Evolutionary conservation across 768 basidiomycete species (phyloP), one percentile per base, ranked within the genome.

Genomic region (Rhodosporidiobolus sp.): DNA sequence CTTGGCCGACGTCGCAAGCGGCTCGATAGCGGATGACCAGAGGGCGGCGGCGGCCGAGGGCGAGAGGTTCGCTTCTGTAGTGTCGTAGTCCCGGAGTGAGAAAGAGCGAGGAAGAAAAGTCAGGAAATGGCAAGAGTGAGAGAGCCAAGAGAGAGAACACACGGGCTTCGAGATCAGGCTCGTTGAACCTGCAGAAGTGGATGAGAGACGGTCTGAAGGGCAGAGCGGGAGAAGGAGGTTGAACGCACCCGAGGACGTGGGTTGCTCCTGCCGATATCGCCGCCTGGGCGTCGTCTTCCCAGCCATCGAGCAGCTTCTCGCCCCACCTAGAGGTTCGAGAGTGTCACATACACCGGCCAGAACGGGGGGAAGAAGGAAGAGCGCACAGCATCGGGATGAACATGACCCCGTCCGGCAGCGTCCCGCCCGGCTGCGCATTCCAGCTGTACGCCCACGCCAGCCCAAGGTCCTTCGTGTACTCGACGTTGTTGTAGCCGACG

Each of bases 331-430:
- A 6, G 2, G 7, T 4, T 45, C 35, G 2, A 30, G 20, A 24
- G 0, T 2, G 3, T 4, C 19, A 4, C 26, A 4, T 30, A 43
- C 17, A 45, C 19, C 16, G n/a, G 30, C 24, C 5, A 28, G 45
- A 26, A 30, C 1, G 46, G 30, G 22, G 17, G 43, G 8, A 17
- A n/a, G 26, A 32, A 1, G 0, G 48, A n/a, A 56, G 5, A 8
- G 46, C 70, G 24, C 50, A 72, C 70, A 72, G 56, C 70, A 63
- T 63, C 30, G 70, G 70, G 1, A 72, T 32, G 35, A 58, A 72
- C 65, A 63, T 67, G 17, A 63, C 70, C 3, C 70, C 65, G 14
- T 67, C 55, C 8, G 10, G 28, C 12, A 72, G 19, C 17, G 28
- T 48, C 5, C 48, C 54, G 3, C 65, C 65, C 22, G n/a, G 38